phyloP scores from a whole-genome alignment of 176 grass and related monocot genomes.

The Ampelocalamus luodianensis region DNA sequence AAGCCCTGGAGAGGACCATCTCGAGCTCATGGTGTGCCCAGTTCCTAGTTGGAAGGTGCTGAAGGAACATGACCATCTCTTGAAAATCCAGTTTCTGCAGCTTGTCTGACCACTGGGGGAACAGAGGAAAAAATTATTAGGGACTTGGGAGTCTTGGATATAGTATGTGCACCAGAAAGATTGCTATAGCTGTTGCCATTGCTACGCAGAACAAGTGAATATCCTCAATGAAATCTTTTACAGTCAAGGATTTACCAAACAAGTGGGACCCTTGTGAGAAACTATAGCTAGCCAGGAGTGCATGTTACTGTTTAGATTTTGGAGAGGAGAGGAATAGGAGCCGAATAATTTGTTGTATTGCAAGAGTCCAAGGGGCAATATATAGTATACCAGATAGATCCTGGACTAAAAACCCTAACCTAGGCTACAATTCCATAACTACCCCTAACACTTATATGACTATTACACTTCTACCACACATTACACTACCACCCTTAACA shows the following conservation, averaged over 20 bases:
- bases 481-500: too few species aligned
- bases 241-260: neutral
- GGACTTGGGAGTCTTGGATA: neutral
- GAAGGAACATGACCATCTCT: slow-evolving; percentile 98
- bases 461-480: too few species aligned
- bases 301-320: too few species aligned
- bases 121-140: neutral
- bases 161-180: neutral
- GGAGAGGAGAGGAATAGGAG: too few species aligned
- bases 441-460: too few species aligned
- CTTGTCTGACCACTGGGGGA: slow-evolving; percentile 83
- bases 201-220: too few species aligned
- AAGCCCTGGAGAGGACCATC: slow-evolving; percentile 86
- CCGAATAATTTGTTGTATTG: too few species aligned
- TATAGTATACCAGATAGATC: too few species aligned
- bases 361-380: too few species aligned
- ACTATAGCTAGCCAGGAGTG: too few species aligned
- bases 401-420: too few species aligned
- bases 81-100: slow-evolving; percentile 93
- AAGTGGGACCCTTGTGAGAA: neutral
- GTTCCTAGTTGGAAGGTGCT: slow-evolving; percentile 87
- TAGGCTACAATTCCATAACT: too few species aligned
- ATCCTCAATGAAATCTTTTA: neutral
- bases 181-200: neutral
- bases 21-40: slow-evolving; percentile 92